These are phyloP conservation scores for Fusarium austroafricanum DNA, from an alignment of 2,329 filamentous ascomycete genomes.

Conservation along the genomic window DNA sequence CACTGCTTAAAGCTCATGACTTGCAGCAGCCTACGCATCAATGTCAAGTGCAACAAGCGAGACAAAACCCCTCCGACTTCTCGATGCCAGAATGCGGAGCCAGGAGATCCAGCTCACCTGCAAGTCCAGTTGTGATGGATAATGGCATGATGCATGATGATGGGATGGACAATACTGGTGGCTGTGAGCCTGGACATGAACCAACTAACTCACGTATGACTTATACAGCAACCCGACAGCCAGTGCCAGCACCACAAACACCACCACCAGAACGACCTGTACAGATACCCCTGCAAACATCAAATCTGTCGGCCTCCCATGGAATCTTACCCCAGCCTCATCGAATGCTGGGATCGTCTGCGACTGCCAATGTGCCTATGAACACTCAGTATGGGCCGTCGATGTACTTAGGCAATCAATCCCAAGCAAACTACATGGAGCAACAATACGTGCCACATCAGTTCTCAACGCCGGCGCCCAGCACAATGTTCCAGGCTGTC, in stretches of 20 bases:
- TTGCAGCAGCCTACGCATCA: background rate
- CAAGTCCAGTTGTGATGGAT: constrained; percentile 26
- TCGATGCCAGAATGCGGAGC: background rate
- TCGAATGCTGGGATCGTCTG: constrained; percentile 43
- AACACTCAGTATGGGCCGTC: constrained; percentile 54
- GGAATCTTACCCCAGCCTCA: constrained; percentile 38
- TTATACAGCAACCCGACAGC: constrained; percentile 37
- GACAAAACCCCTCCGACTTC: constrained; percentile 1
- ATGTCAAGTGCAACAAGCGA: constrained; percentile 1
- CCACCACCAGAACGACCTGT: constrained; percentile 31
- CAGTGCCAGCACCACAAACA: constrained; percentile 22
- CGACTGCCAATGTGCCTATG: constrained; percentile 45
- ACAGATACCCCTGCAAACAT: constrained; percentile 39
- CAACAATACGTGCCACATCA: constrained; percentile 50
- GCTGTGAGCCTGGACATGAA: constrained; percentile 44
- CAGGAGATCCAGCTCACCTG: constrained; percentile 31
- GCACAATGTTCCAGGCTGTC: constrained; percentile 42
- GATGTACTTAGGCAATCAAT: constrained; percentile 54
- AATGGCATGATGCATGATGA: constrained; percentile 32
- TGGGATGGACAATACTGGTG: constrained; percentile 33
- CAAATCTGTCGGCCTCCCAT: constrained; percentile 30
- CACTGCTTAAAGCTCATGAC: background rate
- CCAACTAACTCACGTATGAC: constrained; percentile 41
- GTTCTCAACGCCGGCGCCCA: constrained; percentile 40
- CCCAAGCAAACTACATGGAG: constrained; percentile 52